Percentiles rank a stretch among this genome's conserved stretches.
Conservation (phyloP, 352 stramenopile species). For the Phytophthora fragariaefolia region DNA sequence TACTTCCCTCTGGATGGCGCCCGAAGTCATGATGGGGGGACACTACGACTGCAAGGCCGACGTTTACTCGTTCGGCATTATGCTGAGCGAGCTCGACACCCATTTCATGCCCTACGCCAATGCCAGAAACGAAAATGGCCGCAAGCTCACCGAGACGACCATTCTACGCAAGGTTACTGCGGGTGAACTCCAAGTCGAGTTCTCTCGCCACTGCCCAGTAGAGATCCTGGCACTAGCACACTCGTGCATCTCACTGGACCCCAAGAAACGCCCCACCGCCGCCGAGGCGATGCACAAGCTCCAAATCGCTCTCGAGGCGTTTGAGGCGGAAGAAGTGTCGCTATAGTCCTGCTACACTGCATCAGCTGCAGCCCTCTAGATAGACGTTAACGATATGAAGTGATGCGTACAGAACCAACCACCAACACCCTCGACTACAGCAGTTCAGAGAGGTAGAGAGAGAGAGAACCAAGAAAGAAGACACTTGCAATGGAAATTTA, state of each 20-base stretch:
- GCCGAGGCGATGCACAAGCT: conserved; percentile 43
- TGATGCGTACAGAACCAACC: conserved; percentile 12
- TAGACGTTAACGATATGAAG: conserved; percentile 43
- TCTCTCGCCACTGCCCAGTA: conserved; percentile 35
- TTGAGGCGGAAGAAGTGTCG: conserved; percentile 41
- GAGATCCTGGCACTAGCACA: conserved; percentile 37
- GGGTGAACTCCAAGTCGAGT: conserved; percentile 44
- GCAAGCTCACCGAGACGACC: conserved; percentile 39
- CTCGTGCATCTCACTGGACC: conserved; percentile 46
- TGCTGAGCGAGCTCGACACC: conserved; percentile 56
- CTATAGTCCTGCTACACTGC: conserved; percentile 34
- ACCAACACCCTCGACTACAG: too few relatives aligned
- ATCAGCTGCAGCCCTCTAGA: conserved; percentile 22
- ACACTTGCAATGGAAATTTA: conserved; percentile 10
- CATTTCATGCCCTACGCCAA: conserved; percentile 54
- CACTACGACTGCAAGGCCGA: conserved; percentile 56
- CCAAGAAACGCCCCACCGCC: conserved; percentile 40
- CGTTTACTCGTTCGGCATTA: conserved; percentile 59
- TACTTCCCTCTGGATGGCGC: conserved; percentile 63
- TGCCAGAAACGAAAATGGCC: conserved; percentile 37
- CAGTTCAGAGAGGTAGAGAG: neutral
- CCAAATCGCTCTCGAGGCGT: conserved; percentile 34
- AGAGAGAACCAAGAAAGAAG: neutral
- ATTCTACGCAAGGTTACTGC: conserved; percentile 50
- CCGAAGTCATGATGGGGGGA: conserved; percentile 56